These are phyloP conservation scores for Ensete ventricosum DNA, from an alignment of 176 grass and related monocot species.

Conservation along the genomic window DNA sequence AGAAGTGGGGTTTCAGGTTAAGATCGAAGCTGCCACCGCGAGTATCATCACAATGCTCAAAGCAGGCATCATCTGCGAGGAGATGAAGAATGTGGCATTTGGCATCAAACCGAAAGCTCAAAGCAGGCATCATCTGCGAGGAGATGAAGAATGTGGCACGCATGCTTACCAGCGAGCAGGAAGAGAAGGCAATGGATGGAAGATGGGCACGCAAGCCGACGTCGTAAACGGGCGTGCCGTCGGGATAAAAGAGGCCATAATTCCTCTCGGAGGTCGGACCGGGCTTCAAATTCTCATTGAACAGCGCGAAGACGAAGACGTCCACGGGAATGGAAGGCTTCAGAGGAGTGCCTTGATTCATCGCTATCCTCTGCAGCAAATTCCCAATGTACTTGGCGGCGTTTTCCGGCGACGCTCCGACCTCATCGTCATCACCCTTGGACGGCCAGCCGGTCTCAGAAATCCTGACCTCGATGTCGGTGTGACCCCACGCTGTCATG, in stretches of 20 bases:
- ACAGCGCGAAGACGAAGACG: conserved; percentile 8
- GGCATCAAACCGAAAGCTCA: background rate
- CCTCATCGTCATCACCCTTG: background rate
- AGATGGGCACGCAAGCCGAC: background rate
- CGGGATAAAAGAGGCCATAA: conserved; percentile 4
- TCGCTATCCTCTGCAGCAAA: background rate
- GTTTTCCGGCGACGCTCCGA: background rate
- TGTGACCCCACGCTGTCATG: background rate
- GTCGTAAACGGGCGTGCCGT: conserved; percentile 6
- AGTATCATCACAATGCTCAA: background rate
- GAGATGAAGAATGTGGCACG: too few relatives aligned
- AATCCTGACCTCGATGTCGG: background rate
- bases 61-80: background rate
- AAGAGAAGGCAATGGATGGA: background rate
- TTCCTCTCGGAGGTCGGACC: conserved; percentile 13
- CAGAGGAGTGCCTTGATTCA: conserved; percentile 5
- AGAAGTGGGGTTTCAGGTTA: background rate
- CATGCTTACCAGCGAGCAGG: background rate
- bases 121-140: background rate
- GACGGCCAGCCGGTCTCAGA: conserved; percentile 16
- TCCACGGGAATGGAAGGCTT: background rate
- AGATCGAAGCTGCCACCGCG: background rate
- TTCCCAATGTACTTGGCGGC: conserved; percentile 2
- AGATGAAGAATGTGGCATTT: too few relatives aligned
- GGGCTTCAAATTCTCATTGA: conserved; percentile 14